These are phyloP conservation scores for Naganishia vishniacii DNA, from an alignment of 768 basidiomycete genomes.

Conservation along the genomic window DNA sequence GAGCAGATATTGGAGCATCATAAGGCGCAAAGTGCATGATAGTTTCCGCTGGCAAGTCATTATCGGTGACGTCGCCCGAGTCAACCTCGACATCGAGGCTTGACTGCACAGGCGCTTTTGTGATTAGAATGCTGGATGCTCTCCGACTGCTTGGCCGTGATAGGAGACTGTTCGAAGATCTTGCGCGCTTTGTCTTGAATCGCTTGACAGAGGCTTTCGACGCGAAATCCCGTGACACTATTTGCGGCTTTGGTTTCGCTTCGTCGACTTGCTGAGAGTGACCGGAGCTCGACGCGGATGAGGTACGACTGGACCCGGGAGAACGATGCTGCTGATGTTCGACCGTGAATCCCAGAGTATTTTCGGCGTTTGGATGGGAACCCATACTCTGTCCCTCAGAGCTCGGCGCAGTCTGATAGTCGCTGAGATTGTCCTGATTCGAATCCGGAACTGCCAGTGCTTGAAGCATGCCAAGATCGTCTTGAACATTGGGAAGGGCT, in stretches of 20 bases:
- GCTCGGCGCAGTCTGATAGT: not conserved
- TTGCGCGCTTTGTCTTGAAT: slow-evolving; percentile 3
- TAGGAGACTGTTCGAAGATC: not conserved
- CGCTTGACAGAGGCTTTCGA: not conserved
- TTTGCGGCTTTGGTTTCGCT: not conserved
- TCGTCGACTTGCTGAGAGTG: not conserved
- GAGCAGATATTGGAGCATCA: too few species aligned
- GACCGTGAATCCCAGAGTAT: not conserved
- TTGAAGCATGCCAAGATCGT: slow-evolving; percentile 24
- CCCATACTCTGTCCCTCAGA: not conserved
- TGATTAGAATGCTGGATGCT: not conserved
- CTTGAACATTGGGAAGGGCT: slow-evolving; percentile 16
- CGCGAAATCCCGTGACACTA: slow-evolving; percentile 1
- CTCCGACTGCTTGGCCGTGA: not conserved
- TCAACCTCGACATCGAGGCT: not conserved
- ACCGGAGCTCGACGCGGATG: not conserved
- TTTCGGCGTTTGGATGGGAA: not conserved
- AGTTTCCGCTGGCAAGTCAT: not conserved
- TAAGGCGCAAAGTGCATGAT: not conserved
- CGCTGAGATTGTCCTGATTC: not conserved
- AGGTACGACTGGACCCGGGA: not conserved
- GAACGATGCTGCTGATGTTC: not conserved
- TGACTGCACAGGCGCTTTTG: not conserved
- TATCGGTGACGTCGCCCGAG: not conserved
- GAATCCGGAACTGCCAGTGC: slow-evolving; percentile 22